A percentile compares a stretch with the other conserved stretches of the same genome.
Evolutionary conservation across 2,329 filamentous ascomycete species (phyloP).

Genomic region (Stagonosporopsis chrysanthemi): DNA sequence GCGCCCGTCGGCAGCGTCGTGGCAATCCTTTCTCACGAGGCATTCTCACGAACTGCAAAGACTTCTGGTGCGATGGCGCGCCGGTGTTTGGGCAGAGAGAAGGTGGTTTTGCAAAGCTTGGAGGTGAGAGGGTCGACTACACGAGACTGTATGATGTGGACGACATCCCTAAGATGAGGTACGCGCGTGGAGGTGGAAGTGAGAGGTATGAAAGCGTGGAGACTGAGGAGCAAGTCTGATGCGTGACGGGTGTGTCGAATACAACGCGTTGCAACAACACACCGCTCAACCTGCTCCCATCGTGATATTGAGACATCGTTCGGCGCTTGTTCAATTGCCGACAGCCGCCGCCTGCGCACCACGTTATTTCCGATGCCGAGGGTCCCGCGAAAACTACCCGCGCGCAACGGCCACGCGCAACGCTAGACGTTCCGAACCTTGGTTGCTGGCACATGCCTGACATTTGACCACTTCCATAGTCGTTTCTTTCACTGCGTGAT

Average conservation of each 20-base stretch:
- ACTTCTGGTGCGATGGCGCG: constrained; percentile 94
- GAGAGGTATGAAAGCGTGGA: constrained; percentile 68
- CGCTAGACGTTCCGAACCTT: constrained; percentile 19
- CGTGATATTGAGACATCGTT: not conserved
- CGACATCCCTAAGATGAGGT: constrained; percentile 78
- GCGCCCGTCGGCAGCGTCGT: constrained; percentile 48
- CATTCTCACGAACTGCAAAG: constrained; percentile 85
- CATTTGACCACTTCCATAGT: constrained; percentile 9
- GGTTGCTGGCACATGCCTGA: constrained; percentile 13
- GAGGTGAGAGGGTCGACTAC: constrained; percentile 84
- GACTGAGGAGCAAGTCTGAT: constrained; percentile 38
- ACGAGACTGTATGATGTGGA: constrained; percentile 90
- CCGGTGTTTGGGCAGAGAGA: constrained; percentile 79
- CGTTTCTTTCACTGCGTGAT: constrained; percentile 8
- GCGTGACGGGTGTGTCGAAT: not conserved
- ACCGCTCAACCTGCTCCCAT: not conserved
- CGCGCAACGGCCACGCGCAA: constrained; percentile 17
- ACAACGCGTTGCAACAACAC: not conserved
- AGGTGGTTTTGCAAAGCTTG: constrained; percentile 77
- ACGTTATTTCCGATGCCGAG: constrained; percentile 24
- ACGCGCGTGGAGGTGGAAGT: constrained; percentile 48
- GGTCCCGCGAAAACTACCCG: constrained; percentile 31
- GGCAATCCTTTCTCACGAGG: constrained; percentile 88
- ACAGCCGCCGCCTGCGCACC: constrained; percentile 6
- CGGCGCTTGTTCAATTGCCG: constrained; percentile 17